Base-by-base conservation (phyloP, 2,329 filamentous ascomycete species). In the Lecanicillium sp. region DNA sequence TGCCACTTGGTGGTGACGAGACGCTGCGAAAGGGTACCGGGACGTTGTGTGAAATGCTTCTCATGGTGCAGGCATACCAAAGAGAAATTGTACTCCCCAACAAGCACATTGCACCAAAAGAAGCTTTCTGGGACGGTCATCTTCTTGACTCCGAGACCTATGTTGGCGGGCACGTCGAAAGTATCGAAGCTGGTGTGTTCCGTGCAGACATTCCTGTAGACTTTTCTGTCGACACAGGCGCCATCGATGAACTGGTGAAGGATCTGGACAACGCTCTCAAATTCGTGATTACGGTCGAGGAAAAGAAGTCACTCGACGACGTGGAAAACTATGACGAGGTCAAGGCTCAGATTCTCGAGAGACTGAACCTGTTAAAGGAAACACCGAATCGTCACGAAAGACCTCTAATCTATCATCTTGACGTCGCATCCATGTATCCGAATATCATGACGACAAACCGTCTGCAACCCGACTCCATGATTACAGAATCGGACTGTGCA, bases 371-470 rank as follows among this genome's bases (percentile, higher is more conserved):
- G 53, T 73, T 98, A 44, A 94, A 87, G 64, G 75, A 83, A 44
- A 93, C 84, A 1, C 91, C 93, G 1, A 90, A 94, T 58, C 79
- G 93, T 53, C 82, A 75, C 56, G 93, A 98, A 64, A 75, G 83
- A 36, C 93, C 93, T 4, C 78, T 94, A 26, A 98, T 98, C 55
- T 98, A 98, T 68, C 93, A 98, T 75, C 74, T 98, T 69, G 93
- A 98, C 62, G 94, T 98, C 50, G 93, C 93, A 15, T 96, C 93
- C 51, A 98, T 98, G 93, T 98, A 98, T 64, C 93, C 93, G 9
- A 98, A 98, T 67, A 98, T 98, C 65, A 98, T 98, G 94, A 98
- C 94, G 2, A 98, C 93, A 1, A 98, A 98, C 66, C 86, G 93
- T 64, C 69, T 98, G 39, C 93, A 98, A 58, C 93, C 93, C 0